phyloP scores from a whole-genome alignment of 306 rosid species.

The Corylus avellana region DNA sequence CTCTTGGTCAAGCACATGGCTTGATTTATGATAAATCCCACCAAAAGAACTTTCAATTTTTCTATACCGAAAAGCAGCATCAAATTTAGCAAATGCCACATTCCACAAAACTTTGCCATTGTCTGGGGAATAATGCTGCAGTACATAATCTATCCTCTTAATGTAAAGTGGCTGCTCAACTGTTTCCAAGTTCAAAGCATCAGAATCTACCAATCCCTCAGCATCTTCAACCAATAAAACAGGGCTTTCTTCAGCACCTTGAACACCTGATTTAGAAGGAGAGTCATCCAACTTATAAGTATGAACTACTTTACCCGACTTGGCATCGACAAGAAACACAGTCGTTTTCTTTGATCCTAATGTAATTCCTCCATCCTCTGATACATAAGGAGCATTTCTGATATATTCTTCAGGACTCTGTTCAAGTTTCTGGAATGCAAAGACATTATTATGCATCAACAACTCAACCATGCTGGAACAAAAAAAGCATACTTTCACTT shows the following conservation, averaged over 20 bases:
- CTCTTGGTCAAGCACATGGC: conserved; percentile 34
- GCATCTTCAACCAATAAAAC: conserved; percentile 11
- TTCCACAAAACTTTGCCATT: conserved; percentile 61
- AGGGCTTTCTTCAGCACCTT: conserved; percentile 26
- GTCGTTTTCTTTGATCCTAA: conserved; percentile 65
- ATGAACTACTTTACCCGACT: conserved; percentile 51
- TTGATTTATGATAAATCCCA: conserved; percentile 27
- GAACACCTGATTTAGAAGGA: conserved; percentile 29
- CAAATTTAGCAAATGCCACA: conserved; percentile 60
- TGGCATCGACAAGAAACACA: conserved; percentile 61
- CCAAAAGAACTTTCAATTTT: conserved; percentile 29
- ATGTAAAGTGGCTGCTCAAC: conserved; percentile 48
- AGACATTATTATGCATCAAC: conserved; percentile 19
- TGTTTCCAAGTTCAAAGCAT: conserved; percentile 29
- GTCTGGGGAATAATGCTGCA: conserved; percentile 46
- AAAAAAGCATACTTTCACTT: background rate
- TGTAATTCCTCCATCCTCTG: conserved; percentile 70
- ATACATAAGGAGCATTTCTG: conserved; percentile 47
- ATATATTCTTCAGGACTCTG: conserved; percentile 53
- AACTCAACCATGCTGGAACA: background rate
- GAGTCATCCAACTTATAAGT: conserved; percentile 29
- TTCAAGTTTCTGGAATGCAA: conserved; percentile 57
- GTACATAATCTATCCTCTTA: conserved; percentile 64
- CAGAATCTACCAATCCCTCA: conserved; percentile 38
- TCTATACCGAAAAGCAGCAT: conserved; percentile 54